A percentile compares a stretch with the other conserved stretches of the same genome.
Conservation (phyloP, 208 protist genomes). For the Naegleria gruberi region DNA sequence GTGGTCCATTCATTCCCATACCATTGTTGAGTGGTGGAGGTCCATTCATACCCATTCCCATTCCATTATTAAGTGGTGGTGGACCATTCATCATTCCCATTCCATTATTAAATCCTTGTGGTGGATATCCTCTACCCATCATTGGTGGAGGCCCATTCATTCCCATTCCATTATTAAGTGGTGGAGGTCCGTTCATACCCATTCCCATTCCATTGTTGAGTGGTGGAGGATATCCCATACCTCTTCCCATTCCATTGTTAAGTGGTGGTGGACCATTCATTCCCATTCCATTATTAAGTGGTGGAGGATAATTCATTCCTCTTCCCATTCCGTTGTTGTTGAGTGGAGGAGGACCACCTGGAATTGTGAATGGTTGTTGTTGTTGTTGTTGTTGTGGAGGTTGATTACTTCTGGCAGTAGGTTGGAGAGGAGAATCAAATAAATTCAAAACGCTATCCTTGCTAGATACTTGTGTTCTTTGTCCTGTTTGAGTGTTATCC, state of each 20-base stretch:
- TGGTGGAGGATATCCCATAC: too few relatives aligned
- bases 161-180: too few relatives aligned
- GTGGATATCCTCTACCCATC: too few relatives aligned
- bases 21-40: too few relatives aligned
- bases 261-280: not conserved
- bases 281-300: not conserved
- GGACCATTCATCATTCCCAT: not conserved
- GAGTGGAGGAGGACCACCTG: not conserved
- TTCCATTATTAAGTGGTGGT: too few relatives aligned
- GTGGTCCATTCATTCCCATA: not conserved
- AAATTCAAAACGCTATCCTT: not conserved
- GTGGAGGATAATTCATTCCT: not conserved
- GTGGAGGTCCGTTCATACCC: too few relatives aligned
- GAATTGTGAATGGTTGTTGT: too few relatives aligned
- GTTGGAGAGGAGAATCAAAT: not conserved
- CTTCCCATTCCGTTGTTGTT: not conserved
- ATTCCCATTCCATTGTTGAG: too few relatives aligned
- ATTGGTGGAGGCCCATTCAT: too few relatives aligned
- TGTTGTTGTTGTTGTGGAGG: too few relatives aligned
- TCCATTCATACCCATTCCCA: too few relatives aligned
- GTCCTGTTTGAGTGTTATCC: not conserved
- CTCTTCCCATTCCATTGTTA: too few relatives aligned
- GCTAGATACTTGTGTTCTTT: not conserved
- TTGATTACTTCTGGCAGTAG: not conserved
- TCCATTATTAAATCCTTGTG: not conserved